A percentile compares a stretch with the other conserved stretches of the same genome.
These are phyloP conservation scores for Avena sativa DNA, from an alignment of 176 grass and related monocot genomes.

Conservation along the genomic window DNA sequence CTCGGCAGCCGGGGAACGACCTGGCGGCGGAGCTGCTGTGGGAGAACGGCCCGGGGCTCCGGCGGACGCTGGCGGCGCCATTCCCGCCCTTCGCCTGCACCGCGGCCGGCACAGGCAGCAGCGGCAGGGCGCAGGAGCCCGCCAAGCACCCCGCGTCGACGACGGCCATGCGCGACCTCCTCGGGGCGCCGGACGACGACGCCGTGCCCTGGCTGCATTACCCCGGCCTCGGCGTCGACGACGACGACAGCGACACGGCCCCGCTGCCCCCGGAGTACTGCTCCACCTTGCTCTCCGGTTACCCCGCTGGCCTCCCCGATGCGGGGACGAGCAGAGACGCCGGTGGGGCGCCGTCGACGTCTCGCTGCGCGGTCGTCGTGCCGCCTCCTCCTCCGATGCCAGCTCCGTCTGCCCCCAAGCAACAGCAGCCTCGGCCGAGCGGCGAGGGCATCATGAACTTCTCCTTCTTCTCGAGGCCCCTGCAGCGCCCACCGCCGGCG, in stretches of 20 bases:
- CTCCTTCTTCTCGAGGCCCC: slow-evolving; percentile 54
- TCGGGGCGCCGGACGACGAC: neutral
- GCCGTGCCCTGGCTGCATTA: slow-evolving; percentile 60
- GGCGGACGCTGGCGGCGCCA: slow-evolving; percentile 33
- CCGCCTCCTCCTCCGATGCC: neutral
- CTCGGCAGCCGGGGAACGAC: slow-evolving; percentile 32
- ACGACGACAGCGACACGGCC: slow-evolving; percentile 43
- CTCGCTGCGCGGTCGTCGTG: neutral
- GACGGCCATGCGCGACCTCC: neutral
- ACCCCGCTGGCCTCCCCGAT: neutral
- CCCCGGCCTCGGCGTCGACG: slow-evolving; percentile 24
- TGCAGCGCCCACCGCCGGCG: slow-evolving; percentile 33
- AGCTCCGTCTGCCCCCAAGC: neutral
- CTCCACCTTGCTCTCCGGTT: slow-evolving; percentile 34
- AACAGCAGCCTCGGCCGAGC: neutral
- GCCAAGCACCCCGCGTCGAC: slow-evolving; percentile 17
- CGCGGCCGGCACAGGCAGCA: slow-evolving; percentile 25
- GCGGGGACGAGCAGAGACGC: neutral
- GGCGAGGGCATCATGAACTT: slow-evolving; percentile 53
- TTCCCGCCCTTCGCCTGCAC: slow-evolving; percentile 56
- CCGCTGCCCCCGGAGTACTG: slow-evolving; percentile 50
- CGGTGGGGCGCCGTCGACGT: neutral
- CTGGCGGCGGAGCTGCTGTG: slow-evolving; percentile 48
- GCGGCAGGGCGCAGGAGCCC: slow-evolving; percentile 17
- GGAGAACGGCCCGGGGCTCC: slow-evolving; percentile 32